These are phyloP conservation scores for Diplogelasinospora grovesii DNA, from an alignment of 495 filamentous ascomycete species.

Conservation along the genomic window DNA sequence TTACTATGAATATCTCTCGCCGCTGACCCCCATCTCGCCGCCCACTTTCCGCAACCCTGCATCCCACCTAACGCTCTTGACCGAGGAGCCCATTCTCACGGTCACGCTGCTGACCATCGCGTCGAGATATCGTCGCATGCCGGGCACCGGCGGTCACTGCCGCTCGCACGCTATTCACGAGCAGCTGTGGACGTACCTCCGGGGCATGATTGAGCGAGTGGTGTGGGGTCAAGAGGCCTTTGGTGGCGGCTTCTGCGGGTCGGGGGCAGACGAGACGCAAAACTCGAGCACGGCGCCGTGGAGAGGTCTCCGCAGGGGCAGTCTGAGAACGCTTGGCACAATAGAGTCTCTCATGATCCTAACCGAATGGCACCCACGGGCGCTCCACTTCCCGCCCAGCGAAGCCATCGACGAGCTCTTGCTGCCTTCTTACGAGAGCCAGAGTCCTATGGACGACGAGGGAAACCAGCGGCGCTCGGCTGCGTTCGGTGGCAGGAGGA, in stretches of 20 bases:
- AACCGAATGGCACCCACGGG: conserved; percentile 94
- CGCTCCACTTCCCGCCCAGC: conserved; percentile 88
- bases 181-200: conserved; percentile 89
- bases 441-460: conserved; percentile 45
- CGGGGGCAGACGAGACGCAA: conserved; percentile 60
- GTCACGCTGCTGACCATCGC: conserved; percentile 87
- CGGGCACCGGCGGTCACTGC: conserved; percentile 73
- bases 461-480: conserved; percentile 35
- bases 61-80: conserved; percentile 69
- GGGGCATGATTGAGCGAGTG: conserved; percentile 87
- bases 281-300: conserved; percentile 55
- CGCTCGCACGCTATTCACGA: conserved; percentile 90
- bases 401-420: conserved; percentile 60
- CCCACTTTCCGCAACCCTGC: conserved; percentile 71
- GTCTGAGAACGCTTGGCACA: conserved; percentile 81
- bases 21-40: conserved; percentile 84
- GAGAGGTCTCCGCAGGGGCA: conserved; percentile 59
- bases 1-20: conserved; percentile 84
- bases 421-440: conserved; percentile 40
- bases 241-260: conserved; percentile 77
- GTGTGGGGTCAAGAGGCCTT: conserved; percentile 96
- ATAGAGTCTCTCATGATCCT: conserved; percentile 89
- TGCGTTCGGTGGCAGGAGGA: conserved; percentile 59
- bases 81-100: conserved; percentile 84
- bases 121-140: conserved; percentile 73